phyloP scores from a whole-genome alignment of 2,329 filamentous ascomycete species.

The Macrophomina phaseolina region DNA sequence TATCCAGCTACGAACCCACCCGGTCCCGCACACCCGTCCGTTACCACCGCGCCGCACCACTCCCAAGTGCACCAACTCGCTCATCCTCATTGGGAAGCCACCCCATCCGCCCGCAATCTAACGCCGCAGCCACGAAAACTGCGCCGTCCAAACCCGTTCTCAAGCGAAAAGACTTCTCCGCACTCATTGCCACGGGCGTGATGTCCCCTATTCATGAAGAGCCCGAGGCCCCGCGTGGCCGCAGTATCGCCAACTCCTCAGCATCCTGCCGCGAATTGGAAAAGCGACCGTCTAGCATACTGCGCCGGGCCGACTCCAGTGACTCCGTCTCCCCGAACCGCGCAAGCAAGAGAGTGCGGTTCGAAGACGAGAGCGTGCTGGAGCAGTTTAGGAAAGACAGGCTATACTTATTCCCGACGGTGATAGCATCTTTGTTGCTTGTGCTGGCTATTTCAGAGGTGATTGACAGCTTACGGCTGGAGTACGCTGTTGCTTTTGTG shows the following conservation, averaged over 20 bases:
- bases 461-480: neutral
- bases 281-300: neutral
- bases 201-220: conserved; percentile 7
- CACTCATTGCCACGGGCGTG: neutral
- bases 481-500: conserved; percentile 3
- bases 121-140: neutral
- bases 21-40: neutral
- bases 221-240: neutral
- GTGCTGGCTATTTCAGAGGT: neutral
- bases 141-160: neutral
- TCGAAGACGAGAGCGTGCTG: neutral
- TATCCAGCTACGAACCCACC: neutral
- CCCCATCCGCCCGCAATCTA: neutral
- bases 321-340: neutral
- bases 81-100: neutral
- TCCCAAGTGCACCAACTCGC: neutral
- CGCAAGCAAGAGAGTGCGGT: neutral
- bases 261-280: neutral
- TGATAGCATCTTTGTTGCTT: neutral
- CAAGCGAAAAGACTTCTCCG: neutral
- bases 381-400: neutral
- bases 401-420: neutral
- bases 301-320: neutral
- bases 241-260: neutral
- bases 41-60: neutral